These are phyloP conservation scores for Boehmeria nivea DNA, from an alignment of 306 rosid genomes.

Conservation along the genomic window DNA sequence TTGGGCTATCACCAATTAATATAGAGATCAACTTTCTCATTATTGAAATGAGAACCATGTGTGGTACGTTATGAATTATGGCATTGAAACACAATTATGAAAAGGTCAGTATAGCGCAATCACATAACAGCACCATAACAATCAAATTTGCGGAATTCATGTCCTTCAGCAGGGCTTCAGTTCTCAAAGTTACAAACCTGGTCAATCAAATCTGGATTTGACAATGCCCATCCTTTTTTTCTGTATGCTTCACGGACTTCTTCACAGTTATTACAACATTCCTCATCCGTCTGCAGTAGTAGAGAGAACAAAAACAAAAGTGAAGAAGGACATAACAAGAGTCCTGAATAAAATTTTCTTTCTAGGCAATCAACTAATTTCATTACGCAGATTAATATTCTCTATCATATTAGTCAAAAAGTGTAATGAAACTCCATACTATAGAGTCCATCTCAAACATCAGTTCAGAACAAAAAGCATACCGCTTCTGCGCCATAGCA, in stretches of 20 bases:
- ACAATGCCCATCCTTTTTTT: constrained; percentile 91
- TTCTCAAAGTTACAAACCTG: constrained; percentile 56
- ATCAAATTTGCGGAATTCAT: not conserved
- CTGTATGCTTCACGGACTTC: constrained; percentile 97
- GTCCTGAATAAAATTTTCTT: not conserved
- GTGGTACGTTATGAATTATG: too few relatives aligned
- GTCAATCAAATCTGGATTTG: constrained; percentile 88
- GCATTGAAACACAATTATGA: too few relatives aligned
- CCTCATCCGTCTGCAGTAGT: constrained; percentile 64
- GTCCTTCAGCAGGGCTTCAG: too few relatives aligned
- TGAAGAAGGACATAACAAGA: not conserved
- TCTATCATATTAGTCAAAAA: not conserved
- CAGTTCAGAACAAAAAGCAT: constrained; percentile 31
- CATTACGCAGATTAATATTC: too few relatives aligned
- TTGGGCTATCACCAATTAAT: too few relatives aligned
- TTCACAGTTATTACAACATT: constrained; percentile 89
- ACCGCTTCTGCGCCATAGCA: constrained; percentile 93
- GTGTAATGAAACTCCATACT: not conserved
- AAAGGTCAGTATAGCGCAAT: too few relatives aligned
- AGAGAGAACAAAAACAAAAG: constrained; percentile 2
- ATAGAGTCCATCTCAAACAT: not conserved
- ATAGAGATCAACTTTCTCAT: too few relatives aligned
- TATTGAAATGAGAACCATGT: too few relatives aligned
- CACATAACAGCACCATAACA: not conserved
- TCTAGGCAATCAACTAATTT: not conserved